A percentile compares a stretch with the other conserved stretches of the same genome.
Conservation (phyloP, 192 early-diverging fungal species). For the Chytriomyces hyalinus region DNA sequence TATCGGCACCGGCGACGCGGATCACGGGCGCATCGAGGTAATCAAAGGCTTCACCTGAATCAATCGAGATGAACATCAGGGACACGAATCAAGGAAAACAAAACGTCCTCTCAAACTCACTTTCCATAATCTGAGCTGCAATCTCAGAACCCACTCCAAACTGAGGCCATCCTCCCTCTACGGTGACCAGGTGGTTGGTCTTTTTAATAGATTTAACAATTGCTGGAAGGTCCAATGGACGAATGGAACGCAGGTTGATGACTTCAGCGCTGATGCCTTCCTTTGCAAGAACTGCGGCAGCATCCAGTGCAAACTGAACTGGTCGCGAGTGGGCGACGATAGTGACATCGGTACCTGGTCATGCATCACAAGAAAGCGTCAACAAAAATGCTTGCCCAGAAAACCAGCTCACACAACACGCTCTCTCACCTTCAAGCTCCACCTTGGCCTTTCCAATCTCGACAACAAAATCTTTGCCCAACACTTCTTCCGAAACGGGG, state of each 20-base stretch:
- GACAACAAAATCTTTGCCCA: constrained; percentile 80
- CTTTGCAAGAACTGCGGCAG: constrained; percentile 83
- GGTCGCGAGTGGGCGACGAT: constrained; percentile 92
- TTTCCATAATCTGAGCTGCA: constrained; percentile 95
- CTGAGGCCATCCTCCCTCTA: constrained; percentile 94
- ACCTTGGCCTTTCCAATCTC: constrained; percentile 97
- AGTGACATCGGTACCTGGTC: constrained; percentile 82
- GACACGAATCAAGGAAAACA: not conserved
- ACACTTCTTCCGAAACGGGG: constrained; percentile 78
- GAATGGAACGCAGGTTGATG: constrained; percentile 98
- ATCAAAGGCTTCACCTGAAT: constrained; percentile 85
- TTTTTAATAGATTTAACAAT: constrained; percentile 95
- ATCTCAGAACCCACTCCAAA: constrained; percentile 96
- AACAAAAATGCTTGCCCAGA: constrained; percentile 1
- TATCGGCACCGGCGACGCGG: constrained; percentile 95
- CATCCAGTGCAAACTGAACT: constrained; percentile 84
- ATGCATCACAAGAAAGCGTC: not conserved
- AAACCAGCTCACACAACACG: constrained; percentile 19
- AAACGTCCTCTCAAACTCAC: constrained; percentile 39
- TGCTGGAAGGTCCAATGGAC: constrained; percentile 89
- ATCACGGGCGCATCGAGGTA: constrained; percentile 92
- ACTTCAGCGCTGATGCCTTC: constrained; percentile 71
- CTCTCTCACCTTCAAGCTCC: constrained; percentile 58
- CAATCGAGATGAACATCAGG: constrained; percentile 13
- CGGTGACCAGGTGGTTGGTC: constrained; percentile 95